Evolutionary conservation across 1,284 basidiomycete species (phyloP).

Genomic region (Cryptococcus sp.): DNA sequence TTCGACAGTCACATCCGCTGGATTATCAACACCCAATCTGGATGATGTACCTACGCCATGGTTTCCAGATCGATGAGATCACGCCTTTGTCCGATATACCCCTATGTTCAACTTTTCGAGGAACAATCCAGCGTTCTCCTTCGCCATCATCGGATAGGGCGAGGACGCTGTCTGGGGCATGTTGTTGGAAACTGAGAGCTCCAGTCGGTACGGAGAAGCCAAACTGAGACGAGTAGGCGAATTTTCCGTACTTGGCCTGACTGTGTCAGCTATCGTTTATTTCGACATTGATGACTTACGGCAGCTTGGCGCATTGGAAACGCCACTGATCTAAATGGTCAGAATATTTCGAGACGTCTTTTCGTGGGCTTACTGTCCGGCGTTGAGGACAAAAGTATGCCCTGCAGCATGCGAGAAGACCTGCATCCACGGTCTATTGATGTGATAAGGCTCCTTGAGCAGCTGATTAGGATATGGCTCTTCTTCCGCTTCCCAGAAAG

Average conservation of each 20-base stretch:
- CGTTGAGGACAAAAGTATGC: constrained; percentile 17
- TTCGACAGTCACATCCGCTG: constrained; percentile 21
- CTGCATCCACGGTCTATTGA: constrained; percentile 26
- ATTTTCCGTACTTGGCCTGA: constrained; percentile 68
- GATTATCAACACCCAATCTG: background rate
- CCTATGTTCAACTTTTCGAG: constrained; percentile 43
- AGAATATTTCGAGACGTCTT: too few relatives aligned
- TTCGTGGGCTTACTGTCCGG: constrained; percentile 18
- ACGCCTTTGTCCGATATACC: constrained; percentile 17
- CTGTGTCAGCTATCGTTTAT: background rate
- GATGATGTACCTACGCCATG: constrained; percentile 20
- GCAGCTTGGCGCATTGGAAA: constrained; percentile 15
- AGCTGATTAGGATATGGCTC: constrained; percentile 19
- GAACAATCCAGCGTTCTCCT: constrained; percentile 66
- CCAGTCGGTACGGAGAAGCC: constrained; percentile 69
- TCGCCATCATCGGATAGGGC: constrained; percentile 57
- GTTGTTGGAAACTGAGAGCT: constrained; percentile 60
- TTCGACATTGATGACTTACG: constrained; percentile 53
- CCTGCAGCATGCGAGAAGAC: constrained; percentile 22
- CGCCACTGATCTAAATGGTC: constrained; percentile 2
- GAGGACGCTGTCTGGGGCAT: constrained; percentile 62
- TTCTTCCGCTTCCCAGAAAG: constrained; percentile 64
- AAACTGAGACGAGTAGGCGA: constrained; percentile 67
- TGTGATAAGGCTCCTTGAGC: constrained; percentile 8
- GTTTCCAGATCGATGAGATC: constrained; percentile 23